Evolutionary conservation across 805 yeast genomes (phyloP), one percentile per base, ranked within the genome.

Genomic region (Pichia nakasei): DNA sequence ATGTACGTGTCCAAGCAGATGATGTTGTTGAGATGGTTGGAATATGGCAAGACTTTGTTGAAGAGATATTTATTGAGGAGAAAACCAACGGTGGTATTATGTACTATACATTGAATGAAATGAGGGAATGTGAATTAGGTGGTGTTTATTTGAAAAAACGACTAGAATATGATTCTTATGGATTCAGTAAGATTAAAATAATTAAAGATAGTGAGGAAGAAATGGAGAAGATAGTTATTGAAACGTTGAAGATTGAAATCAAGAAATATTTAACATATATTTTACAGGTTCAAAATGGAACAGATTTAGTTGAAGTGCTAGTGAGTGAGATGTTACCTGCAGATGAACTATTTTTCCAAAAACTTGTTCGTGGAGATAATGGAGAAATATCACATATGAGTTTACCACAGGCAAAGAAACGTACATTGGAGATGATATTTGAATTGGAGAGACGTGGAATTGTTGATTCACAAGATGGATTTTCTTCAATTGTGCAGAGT

Each of bases 251-350:
- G 54, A 73, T 86, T 42, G 88, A 86, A 56, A 87, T 84, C 0
- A 91, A 91, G 59, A 69, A 95, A 49, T 82, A 88, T 52, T 65
- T 89, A n/a, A 64, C 83, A 15, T 87, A 87, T 56, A 78, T 91
- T 55, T 77, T 89, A 49, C 79, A 88, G 51, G 85, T 93, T 6
- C 97, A 93, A 66, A 80, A 78, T 49, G 69, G 91, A 38, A 72
- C 82, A 43, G 91, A 84, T 41, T 63, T 86, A 43, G 48, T 61
- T 22, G 65, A 58, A 38, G 26, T 59, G 15, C 61, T 87, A 41
- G 70, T 84, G 9, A 74, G 80, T 4, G 83, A 82, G 3, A 85
- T 85, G 26, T 67, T 70, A 32, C 75, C 80, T 0, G 70, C 68
- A 17, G 91, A 91, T 58, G 98, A 93, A 58, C 61, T 67, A 6